Percentiles rank a stretch among this genome's conserved stretches.
phyloP scores from a whole-genome alignment of 1,139 yeast species.

The Saccharomyces pastorianus region DNA sequence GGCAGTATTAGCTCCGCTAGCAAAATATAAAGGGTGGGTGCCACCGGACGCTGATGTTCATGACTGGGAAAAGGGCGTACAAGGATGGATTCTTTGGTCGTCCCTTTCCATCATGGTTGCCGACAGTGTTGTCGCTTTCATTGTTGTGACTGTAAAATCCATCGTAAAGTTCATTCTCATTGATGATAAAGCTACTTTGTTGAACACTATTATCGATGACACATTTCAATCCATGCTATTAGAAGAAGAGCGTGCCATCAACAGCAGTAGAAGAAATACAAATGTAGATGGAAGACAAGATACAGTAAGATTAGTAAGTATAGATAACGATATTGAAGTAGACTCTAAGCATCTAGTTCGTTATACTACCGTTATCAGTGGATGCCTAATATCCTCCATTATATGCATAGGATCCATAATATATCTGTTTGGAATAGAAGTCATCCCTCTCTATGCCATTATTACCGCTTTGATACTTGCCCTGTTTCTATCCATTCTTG shows the following conservation, averaged over 20 bases:
- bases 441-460: constrained; percentile 66
- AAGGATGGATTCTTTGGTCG: constrained; percentile 96
- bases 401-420: constrained; percentile 60
- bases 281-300: constrained; percentile 13
- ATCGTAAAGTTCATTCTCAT: constrained; percentile 25
- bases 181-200: constrained; percentile 20
- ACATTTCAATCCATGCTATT: constrained; percentile 28
- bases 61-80: constrained; percentile 90
- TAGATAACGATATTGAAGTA: constrained; percentile 33
- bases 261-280: constrained; percentile 13
- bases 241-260: constrained; percentile 28
- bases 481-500: constrained; percentile 68
- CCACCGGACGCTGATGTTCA: constrained; percentile 74
- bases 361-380: constrained; percentile 44
- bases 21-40: constrained; percentile 60
- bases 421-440: constrained; percentile 52
- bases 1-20: constrained; percentile 79
- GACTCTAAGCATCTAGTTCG: constrained; percentile 47
- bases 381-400: constrained; percentile 56
- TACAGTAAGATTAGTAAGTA: constrained; percentile 25
- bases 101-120: constrained; percentile 89
- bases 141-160: constrained; percentile 51
- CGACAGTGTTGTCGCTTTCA: constrained; percentile 77
- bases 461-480: constrained; percentile 66
- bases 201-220: constrained; percentile 25